Percentiles rank a stretch among this genome's conserved stretches.
Evolutionary conservation across 495 filamentous ascomycete species (phyloP).

Genomic region (Talaromyces nanjingensis): DNA sequence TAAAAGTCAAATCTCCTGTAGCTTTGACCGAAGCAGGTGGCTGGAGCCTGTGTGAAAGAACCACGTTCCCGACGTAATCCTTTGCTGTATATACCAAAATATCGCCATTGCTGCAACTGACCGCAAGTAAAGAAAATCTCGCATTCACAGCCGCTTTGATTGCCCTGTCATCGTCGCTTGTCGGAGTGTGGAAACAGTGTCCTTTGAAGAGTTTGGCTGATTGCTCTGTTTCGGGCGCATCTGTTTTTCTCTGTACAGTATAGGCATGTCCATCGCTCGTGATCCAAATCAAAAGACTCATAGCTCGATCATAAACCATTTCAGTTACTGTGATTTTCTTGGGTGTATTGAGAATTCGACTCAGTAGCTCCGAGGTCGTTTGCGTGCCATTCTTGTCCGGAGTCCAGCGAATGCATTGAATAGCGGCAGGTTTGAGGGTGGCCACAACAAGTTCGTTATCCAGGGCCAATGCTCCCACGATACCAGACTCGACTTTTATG

Average conservation of each 20-base stretch:
- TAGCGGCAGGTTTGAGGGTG: constrained; percentile 84
- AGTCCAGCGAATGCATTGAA: constrained; percentile 94
- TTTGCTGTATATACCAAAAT: constrained; percentile 82
- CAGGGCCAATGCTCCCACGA: constrained; percentile 76
- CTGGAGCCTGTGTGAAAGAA: constrained; percentile 73
- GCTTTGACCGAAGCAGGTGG: constrained; percentile 54
- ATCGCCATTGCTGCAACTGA: constrained; percentile 74
- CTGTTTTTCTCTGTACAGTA: constrained; percentile 70
- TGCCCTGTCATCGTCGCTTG: constrained; percentile 50
- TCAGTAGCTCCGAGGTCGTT: constrained; percentile 85
- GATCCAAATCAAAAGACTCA: constrained; percentile 94
- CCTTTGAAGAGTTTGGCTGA: constrained; percentile 74
- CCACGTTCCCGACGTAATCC: constrained; percentile 90
- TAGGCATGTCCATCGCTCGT: constrained; percentile 86
- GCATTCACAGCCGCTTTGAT: constrained; percentile 81
- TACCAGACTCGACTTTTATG: constrained; percentile 95
- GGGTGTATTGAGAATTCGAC: constrained; percentile 74
- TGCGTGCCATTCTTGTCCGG: constrained; percentile 74
- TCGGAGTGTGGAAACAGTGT: constrained; percentile 80
- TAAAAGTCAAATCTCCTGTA: constrained; percentile 62
- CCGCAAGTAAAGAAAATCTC: constrained; percentile 83
- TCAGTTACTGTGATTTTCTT: constrained; percentile 69
- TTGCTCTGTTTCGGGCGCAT: constrained; percentile 22
- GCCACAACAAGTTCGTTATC: constrained; percentile 93
- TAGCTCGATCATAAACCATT: constrained; percentile 94